These are phyloP conservation scores for Alternaria incomplexa DNA, from an alignment of 2,329 filamentous ascomycete species.

Conservation along the genomic window DNA sequence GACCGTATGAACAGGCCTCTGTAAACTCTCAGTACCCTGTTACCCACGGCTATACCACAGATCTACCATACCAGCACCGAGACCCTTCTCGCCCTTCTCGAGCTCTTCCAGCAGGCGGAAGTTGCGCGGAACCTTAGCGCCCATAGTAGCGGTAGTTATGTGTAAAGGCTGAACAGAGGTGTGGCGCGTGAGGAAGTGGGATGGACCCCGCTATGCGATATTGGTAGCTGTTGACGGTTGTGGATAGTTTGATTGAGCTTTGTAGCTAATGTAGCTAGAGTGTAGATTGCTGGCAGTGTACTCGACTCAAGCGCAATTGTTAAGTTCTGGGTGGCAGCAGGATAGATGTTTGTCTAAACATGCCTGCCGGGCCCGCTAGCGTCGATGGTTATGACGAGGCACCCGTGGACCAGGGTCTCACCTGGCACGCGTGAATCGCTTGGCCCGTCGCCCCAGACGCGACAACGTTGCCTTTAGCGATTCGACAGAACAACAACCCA, in stretches of 20 bases:
- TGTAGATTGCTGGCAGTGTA: slow-evolving; percentile 1
- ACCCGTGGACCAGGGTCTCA: slow-evolving; percentile 17
- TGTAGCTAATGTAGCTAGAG: background rate
- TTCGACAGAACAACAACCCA: slow-evolving; percentile 18
- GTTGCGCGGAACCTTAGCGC: slow-evolving; percentile 87
- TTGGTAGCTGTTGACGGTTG: slow-evolving; percentile 5
- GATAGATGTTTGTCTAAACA: slow-evolving; percentile 18
- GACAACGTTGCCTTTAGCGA: slow-evolving; percentile 16
- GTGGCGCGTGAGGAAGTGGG: slow-evolving; percentile 34
- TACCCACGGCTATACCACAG: background rate
- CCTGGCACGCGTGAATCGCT: slow-evolving; percentile 16
- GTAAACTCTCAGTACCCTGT: slow-evolving; percentile 12
- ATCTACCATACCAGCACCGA: slow-evolving; percentile 74
- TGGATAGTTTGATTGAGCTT: background rate
- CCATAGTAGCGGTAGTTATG: slow-evolving; percentile 52
- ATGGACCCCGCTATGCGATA: slow-evolving; percentile 40
- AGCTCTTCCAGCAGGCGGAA: slow-evolving; percentile 96
- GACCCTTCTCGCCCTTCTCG: slow-evolving; percentile 97
- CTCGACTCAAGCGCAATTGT: slow-evolving; percentile 7
- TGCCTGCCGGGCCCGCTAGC: slow-evolving; percentile 15
- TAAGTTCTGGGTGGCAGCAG: slow-evolving; percentile 5
- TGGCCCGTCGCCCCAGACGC: slow-evolving; percentile 24
- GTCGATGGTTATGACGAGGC: slow-evolving; percentile 19
- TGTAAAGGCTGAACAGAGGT: slow-evolving; percentile 9
- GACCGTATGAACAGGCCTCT: slow-evolving; percentile 97